Base-by-base conservation (phyloP, 257 asterid species). In the Ligustrum vulgare region DNA sequence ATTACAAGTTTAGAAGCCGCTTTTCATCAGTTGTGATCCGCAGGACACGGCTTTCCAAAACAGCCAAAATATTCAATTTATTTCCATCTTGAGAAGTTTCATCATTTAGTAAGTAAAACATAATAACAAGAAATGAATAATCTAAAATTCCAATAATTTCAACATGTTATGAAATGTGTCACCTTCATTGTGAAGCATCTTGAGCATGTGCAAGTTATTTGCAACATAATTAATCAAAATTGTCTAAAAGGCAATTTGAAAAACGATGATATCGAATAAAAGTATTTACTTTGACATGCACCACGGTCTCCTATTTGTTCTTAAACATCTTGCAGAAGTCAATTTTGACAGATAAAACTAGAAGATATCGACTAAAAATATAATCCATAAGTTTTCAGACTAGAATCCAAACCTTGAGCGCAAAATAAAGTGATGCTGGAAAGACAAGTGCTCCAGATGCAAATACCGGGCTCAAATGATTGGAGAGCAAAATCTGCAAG, bases 371-470 rank as follows among this genome's bases (percentile, higher is more conserved):
- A 64, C 5, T 72, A 51, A 60, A 67, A 69, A 2, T 69, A 60
- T 36, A 6, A 16, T 68, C 15, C 13, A 49, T 22, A 2, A 49
- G 33, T 51, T 28, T 45, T 16, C 60, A 76, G 20, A 31, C 34
- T 56, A 72, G 71, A 79, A 71, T 45, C 35, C 89, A 49, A 72
- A 95, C 99, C 98, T 95, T 87, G 79, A 93, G 86, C 8, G 89
- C 78, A 80, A 89, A 91, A 86, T 93, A 95, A 28, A 95, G 80
- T 11, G 99, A 91, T 25, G 85, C 80, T 39, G 99, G 99, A 88
- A 95, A 62, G 72, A 93, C 62, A 82, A 95, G 88, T 54, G 99
- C 96, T 72, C 96, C 97, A 16, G 92, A 80, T 15, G 96, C 97
- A 71, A 90, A 88, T 43, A 84, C 75, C 77, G 93, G 97, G 82